Percentiles rank a stretch among this genome's conserved stretches.
Evolutionary conservation across 2,329 filamentous ascomycete species (phyloP).

Genomic region (Cercospora canescens): DNA sequence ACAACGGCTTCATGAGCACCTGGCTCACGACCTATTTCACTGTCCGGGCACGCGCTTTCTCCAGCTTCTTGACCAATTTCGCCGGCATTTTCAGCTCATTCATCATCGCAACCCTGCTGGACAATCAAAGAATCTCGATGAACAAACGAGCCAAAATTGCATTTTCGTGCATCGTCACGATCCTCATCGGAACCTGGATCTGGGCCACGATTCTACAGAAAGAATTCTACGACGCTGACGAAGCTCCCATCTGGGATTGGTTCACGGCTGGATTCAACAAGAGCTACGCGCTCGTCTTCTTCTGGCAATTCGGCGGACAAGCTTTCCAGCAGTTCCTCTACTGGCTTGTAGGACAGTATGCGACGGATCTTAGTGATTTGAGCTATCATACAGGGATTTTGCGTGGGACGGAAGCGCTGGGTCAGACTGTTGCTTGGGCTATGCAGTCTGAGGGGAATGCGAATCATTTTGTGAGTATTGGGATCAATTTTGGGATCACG

Average conservation of each 20-base stretch:
- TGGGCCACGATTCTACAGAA: constrained; percentile 22
- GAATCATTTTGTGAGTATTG: constrained; percentile 13
- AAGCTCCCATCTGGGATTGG: constrained; percentile 8
- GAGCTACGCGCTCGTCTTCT: constrained; percentile 9
- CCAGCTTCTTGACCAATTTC: constrained; percentile 45
- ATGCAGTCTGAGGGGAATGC: constrained; percentile 12
- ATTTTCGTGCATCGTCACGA: constrained; percentile 15
- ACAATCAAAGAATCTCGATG: constrained; percentile 13
- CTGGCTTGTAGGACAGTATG: constrained; percentile 12
- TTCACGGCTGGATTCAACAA: constrained; percentile 9
- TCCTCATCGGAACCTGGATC: constrained; percentile 21
- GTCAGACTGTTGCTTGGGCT: constrained; percentile 13
- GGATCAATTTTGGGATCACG: constrained; percentile 10
- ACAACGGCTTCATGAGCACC: constrained; percentile 48
- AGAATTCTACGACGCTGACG: constrained; percentile 1
- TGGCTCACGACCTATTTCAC: constrained; percentile 51
- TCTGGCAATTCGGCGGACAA: constrained; percentile 13
- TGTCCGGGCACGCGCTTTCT: constrained; percentile 47
- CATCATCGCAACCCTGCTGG: constrained; percentile 19
- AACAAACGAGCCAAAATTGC: constrained; percentile 28
- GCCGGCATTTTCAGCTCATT: constrained; percentile 23
- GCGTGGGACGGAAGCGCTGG: constrained; percentile 7
- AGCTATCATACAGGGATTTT: constrained; percentile 8
- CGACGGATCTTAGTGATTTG: constrained; percentile 7
- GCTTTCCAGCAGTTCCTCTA: constrained; percentile 14